phyloP scores from a whole-genome alignment of 2,329 filamentous ascomycete genomes.

The Aspergillus neotritici region DNA sequence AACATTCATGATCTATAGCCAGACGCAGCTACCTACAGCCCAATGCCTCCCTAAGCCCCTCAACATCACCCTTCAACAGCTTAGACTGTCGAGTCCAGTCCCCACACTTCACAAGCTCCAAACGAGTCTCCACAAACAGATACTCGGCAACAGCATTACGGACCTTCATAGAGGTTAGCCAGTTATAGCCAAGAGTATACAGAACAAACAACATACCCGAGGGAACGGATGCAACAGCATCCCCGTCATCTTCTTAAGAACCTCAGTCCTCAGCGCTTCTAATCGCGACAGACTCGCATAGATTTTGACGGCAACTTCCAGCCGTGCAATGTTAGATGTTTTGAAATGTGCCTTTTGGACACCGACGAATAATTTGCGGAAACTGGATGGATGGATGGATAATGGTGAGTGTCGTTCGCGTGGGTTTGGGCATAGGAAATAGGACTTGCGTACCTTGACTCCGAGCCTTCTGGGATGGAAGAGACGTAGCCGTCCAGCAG shows the following conservation, averaged over 20 bases:
- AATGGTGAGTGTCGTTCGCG: background rate
- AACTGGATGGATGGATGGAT: no score
- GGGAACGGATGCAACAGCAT: slow-evolving; percentile 81
- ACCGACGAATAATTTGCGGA: slow-evolving; percentile 60
- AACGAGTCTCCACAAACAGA: slow-evolving; percentile 30
- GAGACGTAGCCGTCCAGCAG: slow-evolving; percentile 59
- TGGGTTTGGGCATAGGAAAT: background rate
- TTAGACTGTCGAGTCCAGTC: slow-evolving; percentile 34
- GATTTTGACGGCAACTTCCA: slow-evolving; percentile 72
- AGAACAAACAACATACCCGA: slow-evolving; percentile 48
- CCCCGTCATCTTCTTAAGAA: slow-evolving; percentile 62
- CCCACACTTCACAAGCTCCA: slow-evolving; percentile 26
- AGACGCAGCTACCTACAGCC: slow-evolving; percentile 7
- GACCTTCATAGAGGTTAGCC: slow-evolving; percentile 23
- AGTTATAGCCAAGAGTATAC: background rate
- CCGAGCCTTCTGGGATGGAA: slow-evolving; percentile 41
- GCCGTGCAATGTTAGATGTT: slow-evolving; percentile 72
- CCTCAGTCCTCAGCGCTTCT: slow-evolving; percentile 49
- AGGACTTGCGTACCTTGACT: slow-evolving; percentile 25
- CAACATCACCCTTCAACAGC: slow-evolving; percentile 30
- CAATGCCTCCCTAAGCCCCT: slow-evolving; percentile 19
- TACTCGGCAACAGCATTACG: slow-evolving; percentile 33
- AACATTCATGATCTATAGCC: background rate
- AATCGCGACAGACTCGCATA: slow-evolving; percentile 65
- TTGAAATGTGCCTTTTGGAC: slow-evolving; percentile 78